Base-by-base conservation (phyloP, 768 basidiomycete genomes). In the Dictyophora rubrovolvata region DNA sequence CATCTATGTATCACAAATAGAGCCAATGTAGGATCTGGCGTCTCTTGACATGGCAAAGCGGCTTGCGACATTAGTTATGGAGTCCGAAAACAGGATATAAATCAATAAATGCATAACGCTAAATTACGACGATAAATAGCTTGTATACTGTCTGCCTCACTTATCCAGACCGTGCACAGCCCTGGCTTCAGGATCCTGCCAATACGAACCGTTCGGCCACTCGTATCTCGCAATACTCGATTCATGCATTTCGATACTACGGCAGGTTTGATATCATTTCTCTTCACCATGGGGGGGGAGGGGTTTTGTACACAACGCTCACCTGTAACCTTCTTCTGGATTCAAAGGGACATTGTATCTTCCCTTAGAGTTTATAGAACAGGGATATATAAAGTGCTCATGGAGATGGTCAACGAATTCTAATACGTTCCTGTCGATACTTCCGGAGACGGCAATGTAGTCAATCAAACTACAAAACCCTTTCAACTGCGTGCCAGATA, bases 361-460 rank as follows among this genome's bases (percentile, higher is more conserved):
- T 46, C 93, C 94, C 16, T 78, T 78, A 1, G 72, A 62, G 72
- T 94, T 96, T 74, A 97, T 91, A 17, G 89, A 87, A 65, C 89
- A 90, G 1, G 92, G 93, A 61, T 84, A 84, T 48, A 86, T 73
- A 73, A 96, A 98, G 69, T 96, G 89, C 66, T 97, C 92, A 71
- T 98, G 94, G 42, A 97, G 76, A 70, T 96, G 94, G 68, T 92
- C 86, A 34, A 85, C 87, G 63, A 82, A 90, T 71, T 92, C 93
- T 46, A 97, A 83, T 4, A 96, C 94, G 68, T 97, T 96, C 53
- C 89, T 82, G 64, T 94, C 92, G 85, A 94, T 94, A 18, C 85
- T 80, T 1, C 93, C 94, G 1, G 93, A 94, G 56, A 97, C 77
- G 61, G 81, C 83, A 64, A 98, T 89, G 68, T 94, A 97, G 72